phyloP scores from a whole-genome alignment of 768 basidiomycete genomes.

The Lenzites betulinus region DNA sequence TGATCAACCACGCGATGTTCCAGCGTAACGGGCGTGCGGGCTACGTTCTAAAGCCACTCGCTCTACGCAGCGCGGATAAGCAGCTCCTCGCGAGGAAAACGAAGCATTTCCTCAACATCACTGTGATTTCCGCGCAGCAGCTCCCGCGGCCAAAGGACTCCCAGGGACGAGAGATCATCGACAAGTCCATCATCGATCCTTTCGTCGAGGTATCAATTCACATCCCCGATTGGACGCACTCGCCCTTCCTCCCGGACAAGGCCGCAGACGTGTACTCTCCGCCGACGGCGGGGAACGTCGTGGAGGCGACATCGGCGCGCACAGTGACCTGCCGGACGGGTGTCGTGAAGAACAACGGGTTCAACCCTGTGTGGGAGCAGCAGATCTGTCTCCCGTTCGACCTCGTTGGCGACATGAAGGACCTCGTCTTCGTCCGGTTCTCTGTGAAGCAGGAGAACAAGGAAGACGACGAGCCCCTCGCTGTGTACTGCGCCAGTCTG shows the following conservation, averaged over 20 bases:
- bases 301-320: constrained; percentile 40
- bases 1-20: constrained; percentile 97
- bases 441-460: constrained; percentile 67
- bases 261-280: constrained; percentile 21
- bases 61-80: constrained; percentile 68
- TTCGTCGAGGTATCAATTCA: constrained; percentile 81
- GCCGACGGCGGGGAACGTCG: constrained; percentile 19
- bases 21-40: constrained; percentile 85
- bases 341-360: constrained; percentile 82
- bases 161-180: constrained; percentile 58
- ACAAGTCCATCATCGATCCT: constrained; percentile 63
- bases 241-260: constrained; percentile 10
- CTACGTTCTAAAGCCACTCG: constrained; percentile 86
- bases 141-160: constrained; percentile 74
- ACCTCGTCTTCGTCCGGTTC: constrained; percentile 84
- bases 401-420: constrained; percentile 73
- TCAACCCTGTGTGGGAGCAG: constrained; percentile 91
- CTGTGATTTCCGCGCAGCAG: constrained; percentile 89
- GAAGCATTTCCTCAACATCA: constrained; percentile 64
- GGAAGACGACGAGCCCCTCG: constrained; percentile 66
- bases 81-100: constrained; percentile 54
- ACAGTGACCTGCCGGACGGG: constrained; percentile 59
- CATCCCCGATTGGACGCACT: constrained; percentile 66
- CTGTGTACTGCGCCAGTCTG: constrained; percentile 71
- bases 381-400: constrained; percentile 70